Base-by-base conservation (phyloP, 129 eudicot species). In the Helianthus tuberosus region DNA sequence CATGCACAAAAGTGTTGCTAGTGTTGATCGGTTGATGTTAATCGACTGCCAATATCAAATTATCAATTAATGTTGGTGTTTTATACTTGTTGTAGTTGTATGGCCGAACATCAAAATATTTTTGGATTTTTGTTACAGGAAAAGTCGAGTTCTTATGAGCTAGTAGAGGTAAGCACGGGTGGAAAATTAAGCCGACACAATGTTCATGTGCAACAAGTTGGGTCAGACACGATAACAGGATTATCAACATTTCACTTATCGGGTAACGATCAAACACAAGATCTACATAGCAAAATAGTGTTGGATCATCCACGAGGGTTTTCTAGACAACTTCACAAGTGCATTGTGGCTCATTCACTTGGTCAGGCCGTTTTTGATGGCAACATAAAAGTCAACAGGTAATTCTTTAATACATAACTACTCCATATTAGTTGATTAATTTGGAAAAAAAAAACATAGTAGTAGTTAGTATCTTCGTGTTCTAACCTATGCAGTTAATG, bases 281-380 rank as follows among this genome's bases (percentile, higher is more conserved):
- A 95, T 84, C 71, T 95, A 58, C 97, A 95, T 77, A 95, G 99
- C 69, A 91, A 79, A 77, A 64, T 95, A 32, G 82, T 95, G 47
- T 84, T 95, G 76, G 87, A 95, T 79, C 96, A 95, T 74, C 99
- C 99, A 43, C 91, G 97, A 11, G 97, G 97, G 8, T 27, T 66
- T 69, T 83, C 97, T 65, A 77, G 86, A 51, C 99, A 95, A 77
- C 87, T 95, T 81, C 99, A 95, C 80, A 95, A 95, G 79, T 91
- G 97, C 70, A 95, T 95, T 64, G 94, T 89, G 32, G 93, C 96
- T 46, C 99, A 91, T 78, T 83, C 99, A 3, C 85, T 53, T 35
- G 97, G 99, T 35, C 97, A 95, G 70, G 96, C 80, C 7, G 94
- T 95, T 65, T 95, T 95, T 82, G 97, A 95, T 78, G 99, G 99